Evolutionary conservation across 2,329 filamentous ascomycete genomes (phyloP).

Genomic region (Cercospora sesami): DNA sequence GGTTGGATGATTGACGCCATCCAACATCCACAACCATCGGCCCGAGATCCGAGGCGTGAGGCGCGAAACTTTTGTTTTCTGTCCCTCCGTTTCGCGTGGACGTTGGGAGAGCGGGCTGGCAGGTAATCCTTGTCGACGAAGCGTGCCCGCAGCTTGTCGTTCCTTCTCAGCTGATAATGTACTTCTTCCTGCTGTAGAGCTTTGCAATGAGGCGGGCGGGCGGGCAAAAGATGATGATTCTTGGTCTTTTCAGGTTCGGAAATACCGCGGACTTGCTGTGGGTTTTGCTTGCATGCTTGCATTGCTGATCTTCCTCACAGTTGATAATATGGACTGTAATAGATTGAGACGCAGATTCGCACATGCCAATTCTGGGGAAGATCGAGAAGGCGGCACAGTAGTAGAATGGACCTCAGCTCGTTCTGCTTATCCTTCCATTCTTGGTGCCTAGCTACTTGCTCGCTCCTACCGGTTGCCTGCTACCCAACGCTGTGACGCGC

Average conservation of each 20-base stretch:
- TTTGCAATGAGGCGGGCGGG: neutral
- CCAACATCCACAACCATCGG: neutral
- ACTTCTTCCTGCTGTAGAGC: neutral
- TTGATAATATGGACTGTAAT: neutral
- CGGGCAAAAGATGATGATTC: no score
- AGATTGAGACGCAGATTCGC: neutral
- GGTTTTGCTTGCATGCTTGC: neutral
- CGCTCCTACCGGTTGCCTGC: neutral
- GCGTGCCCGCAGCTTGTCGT: no score
- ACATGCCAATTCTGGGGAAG: neutral
- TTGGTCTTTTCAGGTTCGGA: neutral
- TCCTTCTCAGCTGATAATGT: neutral
- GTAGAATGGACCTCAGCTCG: neutral
- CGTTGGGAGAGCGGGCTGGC: neutral
- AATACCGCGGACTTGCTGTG: neutral
- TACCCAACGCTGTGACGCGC: neutral
- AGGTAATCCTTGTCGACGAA: neutral
- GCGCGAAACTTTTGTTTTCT: neutral
- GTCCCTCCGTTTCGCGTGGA: neutral
- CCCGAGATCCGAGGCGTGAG: neutral
- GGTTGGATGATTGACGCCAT: neutral
- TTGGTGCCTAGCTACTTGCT: neutral
- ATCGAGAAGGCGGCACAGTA: no score
- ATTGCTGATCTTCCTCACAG: neutral
- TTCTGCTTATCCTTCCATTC: neutral